phyloP scores from a whole-genome alignment of 768 basidiomycete genomes.

The Guyanaporus albipodus region DNA sequence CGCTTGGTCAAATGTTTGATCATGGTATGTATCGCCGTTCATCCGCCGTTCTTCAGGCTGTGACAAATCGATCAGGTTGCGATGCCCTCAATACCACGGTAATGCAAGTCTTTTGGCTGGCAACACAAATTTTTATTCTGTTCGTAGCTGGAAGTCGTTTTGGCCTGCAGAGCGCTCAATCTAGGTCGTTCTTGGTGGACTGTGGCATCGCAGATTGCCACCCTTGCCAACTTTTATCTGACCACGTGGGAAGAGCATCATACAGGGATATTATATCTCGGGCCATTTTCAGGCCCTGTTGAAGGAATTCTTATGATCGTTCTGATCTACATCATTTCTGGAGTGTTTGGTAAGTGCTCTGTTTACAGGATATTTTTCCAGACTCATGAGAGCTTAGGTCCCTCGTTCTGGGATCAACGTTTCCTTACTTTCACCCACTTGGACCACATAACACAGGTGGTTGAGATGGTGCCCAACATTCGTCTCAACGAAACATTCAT shows the following conservation, averaged over 20 bases:
- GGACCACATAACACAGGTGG: constrained; percentile 46
- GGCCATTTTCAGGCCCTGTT: constrained; percentile 91
- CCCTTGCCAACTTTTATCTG: constrained; percentile 67
- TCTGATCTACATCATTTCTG: constrained; percentile 71
- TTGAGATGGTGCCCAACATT: constrained; percentile 54
- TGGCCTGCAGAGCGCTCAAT: constrained; percentile 81
- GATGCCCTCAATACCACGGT: constrained; percentile 96
- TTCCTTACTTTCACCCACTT: constrained; percentile 57
- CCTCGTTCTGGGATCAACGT: constrained; percentile 75
- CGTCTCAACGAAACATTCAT: constrained; percentile 87
- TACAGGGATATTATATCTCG: constrained; percentile 89
- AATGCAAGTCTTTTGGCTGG: constrained; percentile 6
- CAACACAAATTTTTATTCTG: not conserved
- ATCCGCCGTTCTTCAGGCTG: not conserved
- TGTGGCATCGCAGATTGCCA: constrained; percentile 73
- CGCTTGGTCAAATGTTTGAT: constrained; percentile 97
- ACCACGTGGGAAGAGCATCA: constrained; percentile 85
- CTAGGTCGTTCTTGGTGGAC: constrained; percentile 98
- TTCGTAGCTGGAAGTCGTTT: constrained; percentile 79
- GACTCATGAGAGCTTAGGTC: constrained; percentile 43
- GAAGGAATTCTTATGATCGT: constrained; percentile 92
- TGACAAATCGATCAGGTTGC: constrained; percentile 50
- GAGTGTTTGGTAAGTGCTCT: constrained; percentile 55
- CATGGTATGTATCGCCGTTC: constrained; percentile 56
- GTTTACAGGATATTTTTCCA: not conserved